phyloP scores from a whole-genome alignment of 176 grass and related monocot genomes.

The Tillandsia fasciculata region DNA sequence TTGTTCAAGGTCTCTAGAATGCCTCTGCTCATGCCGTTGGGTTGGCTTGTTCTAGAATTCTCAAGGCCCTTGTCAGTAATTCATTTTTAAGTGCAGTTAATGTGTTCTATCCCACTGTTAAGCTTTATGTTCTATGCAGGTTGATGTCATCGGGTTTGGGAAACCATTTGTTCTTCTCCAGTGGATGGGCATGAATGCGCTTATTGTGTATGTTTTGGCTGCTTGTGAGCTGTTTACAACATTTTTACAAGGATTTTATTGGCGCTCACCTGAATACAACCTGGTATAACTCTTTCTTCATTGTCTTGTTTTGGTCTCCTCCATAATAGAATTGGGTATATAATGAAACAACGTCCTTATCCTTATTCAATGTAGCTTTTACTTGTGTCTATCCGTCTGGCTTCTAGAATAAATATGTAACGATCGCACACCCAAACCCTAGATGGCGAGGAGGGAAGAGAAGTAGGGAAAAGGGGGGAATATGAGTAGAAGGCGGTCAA shows the following conservation, averaged over 20 bases:
- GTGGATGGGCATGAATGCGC: constrained; percentile 94
- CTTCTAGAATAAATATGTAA: too few species aligned
- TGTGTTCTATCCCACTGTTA: too few species aligned
- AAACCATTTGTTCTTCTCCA: constrained; percentile 77
- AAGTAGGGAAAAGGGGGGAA: too few species aligned
- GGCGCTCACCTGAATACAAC: constrained; percentile 63
- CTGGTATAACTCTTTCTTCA: constrained; percentile 29
- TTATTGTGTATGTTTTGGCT: constrained; percentile 78
- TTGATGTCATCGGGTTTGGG: constrained; percentile 55
- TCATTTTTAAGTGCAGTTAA: too few species aligned
- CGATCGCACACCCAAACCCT: too few species aligned
- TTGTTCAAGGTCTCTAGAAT: too few species aligned
- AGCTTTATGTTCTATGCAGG: constrained; percentile 23
- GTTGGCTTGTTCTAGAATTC: too few species aligned
- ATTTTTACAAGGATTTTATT: constrained; percentile 84
- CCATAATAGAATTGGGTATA: neutral
- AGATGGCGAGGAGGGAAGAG: too few species aligned
- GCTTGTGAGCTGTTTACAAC: constrained; percentile 66
- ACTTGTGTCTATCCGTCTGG: too few species aligned
- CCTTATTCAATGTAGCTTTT: neutral
- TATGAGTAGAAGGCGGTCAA: too few species aligned
- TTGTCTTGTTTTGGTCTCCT: neutral
- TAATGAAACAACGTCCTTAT: neutral
- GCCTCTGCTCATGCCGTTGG: too few species aligned
- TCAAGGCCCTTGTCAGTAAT: too few species aligned